Evolutionary conservation across 2,329 filamentous ascomycete genomes (phyloP).

Genomic region (Arthrobotrys sphaeroides): DNA sequence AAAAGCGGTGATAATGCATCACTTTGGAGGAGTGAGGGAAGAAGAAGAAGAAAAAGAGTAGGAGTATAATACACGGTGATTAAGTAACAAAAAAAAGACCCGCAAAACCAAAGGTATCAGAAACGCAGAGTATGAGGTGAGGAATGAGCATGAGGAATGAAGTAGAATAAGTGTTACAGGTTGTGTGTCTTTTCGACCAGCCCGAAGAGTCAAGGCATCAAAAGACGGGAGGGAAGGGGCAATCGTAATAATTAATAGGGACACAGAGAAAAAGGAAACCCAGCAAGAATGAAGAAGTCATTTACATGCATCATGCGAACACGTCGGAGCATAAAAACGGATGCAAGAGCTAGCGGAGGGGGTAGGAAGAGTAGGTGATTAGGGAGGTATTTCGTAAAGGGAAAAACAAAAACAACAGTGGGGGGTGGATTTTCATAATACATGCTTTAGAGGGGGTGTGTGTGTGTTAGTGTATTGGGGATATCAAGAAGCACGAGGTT

Average conservation of each 20-base stretch:
- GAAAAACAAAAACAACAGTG: background rate
- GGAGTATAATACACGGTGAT: too few species aligned
- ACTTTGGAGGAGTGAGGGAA: too few species aligned
- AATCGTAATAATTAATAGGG: background rate
- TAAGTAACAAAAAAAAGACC: too few species aligned
- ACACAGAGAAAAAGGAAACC: background rate
- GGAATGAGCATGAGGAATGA: too few species aligned
- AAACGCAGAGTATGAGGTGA: too few species aligned
- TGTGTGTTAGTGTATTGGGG: conserved; percentile 32
- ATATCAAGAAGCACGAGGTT: conserved; percentile 33
- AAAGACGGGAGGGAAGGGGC: background rate
- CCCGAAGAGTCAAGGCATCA: background rate
- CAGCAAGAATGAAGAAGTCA: background rate
- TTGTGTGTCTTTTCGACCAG: background rate
- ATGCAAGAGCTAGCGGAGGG: background rate
- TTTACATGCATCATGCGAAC: conserved; percentile 7
- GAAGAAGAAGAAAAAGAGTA: too few species aligned
- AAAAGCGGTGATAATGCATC: too few species aligned
- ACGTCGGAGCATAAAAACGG: background rate
- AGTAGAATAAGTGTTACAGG: background rate
- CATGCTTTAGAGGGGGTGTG: conserved; percentile 13
- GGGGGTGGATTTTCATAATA: conserved; percentile 4
- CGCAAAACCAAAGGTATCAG: too few species aligned
- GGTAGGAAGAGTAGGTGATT: background rate
- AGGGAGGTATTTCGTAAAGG: background rate